phyloP scores from a whole-genome alignment of 1,284 basidiomycete species.

The Trametes polyzona region DNA sequence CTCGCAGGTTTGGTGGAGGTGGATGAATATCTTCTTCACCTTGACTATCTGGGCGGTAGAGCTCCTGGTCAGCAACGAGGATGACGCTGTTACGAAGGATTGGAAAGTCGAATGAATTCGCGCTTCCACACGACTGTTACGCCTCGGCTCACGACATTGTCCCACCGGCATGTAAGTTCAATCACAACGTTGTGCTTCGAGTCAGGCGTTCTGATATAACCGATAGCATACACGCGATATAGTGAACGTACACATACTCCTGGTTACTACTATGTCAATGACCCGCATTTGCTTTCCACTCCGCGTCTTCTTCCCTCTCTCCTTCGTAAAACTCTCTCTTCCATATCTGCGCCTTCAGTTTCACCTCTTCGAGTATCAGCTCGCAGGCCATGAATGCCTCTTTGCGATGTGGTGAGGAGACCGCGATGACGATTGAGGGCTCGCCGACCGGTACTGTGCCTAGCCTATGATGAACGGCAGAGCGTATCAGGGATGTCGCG shows the following conservation, averaged over 20 bases:
- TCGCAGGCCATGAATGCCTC: constrained; percentile 84
- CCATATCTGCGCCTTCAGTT: constrained; percentile 85
- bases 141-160: background rate
- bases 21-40: constrained; percentile 87
- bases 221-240: constrained; percentile 1
- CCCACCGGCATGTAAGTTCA: too few relatives aligned
- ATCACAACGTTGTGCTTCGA: too few relatives aligned
- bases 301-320: constrained; percentile 58
- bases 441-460: constrained; percentile 80
- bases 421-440: constrained; percentile 83
- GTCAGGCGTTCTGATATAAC: too few relatives aligned
- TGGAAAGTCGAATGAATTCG: constrained; percentile 77
- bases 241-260: constrained; percentile 1
- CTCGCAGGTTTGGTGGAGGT: constrained; percentile 89
- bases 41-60: constrained; percentile 81
- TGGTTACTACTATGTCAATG: constrained; percentile 9
- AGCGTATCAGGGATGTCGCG: constrained; percentile 48
- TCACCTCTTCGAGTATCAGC: constrained; percentile 82
- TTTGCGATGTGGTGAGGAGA: constrained; percentile 84
- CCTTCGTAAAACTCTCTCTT: constrained; percentile 86
- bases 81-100: constrained; percentile 67
- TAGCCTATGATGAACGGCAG: constrained; percentile 78
- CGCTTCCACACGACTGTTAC: background rate
- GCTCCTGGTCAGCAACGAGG: constrained; percentile 77
- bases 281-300: constrained; percentile 73